phyloP scores from a whole-genome alignment of 345 rosid genomes.

The Lumnitzera littorea region DNA sequence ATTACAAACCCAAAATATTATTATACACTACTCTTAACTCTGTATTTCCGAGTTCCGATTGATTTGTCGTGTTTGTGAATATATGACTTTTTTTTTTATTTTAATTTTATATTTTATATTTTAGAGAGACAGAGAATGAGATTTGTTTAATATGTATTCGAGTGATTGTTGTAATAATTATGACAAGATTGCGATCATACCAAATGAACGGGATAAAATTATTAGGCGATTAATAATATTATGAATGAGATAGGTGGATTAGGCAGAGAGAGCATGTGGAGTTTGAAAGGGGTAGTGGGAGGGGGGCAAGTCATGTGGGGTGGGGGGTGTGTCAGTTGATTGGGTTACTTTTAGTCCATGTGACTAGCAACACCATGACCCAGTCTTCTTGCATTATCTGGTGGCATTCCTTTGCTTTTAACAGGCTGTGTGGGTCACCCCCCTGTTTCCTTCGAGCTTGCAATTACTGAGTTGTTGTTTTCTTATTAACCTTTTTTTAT shows the following conservation, averaged over 20 bases:
- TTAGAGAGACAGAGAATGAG: background rate
- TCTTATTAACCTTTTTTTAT: no score
- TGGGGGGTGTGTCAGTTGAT: background rate
- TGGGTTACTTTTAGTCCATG: background rate
- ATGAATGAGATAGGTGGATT: slow-evolving; percentile 1
- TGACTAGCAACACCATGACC: background rate
- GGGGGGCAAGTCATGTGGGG: slow-evolving; percentile 8
- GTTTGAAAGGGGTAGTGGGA: no score
- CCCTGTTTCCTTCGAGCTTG: no score
- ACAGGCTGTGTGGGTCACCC: no score
- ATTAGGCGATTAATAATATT: background rate
- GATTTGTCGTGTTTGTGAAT: background rate
- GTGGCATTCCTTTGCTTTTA: background rate
- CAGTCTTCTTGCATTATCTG: background rate
- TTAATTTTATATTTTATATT: background rate
- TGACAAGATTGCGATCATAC: background rate
- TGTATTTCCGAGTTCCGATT: no score
- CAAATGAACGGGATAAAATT: background rate
- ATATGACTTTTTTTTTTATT: background rate
- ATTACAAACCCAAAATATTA: background rate
- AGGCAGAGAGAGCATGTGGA: slow-evolving; percentile 3
- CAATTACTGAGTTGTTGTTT: no score
- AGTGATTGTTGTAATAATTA: background rate
- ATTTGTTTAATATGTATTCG: background rate
- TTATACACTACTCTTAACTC: background rate